Conservation (phyloP, 1,284 basidiomycete genomes). For the Sporisorium scitamineum region DNA sequence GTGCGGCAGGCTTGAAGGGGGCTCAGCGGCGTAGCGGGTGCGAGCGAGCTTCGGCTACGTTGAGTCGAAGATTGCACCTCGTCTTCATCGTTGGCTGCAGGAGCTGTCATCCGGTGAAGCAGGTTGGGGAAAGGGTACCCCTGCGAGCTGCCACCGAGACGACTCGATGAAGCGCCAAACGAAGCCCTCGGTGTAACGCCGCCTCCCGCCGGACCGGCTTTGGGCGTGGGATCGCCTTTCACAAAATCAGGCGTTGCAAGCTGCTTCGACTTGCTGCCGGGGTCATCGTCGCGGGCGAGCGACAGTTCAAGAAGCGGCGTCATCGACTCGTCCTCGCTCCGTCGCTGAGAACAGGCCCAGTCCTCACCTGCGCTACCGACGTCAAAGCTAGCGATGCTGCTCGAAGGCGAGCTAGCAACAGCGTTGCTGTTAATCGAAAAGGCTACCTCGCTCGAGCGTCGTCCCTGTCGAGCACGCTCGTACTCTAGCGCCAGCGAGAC, state of each 20-base stretch:
- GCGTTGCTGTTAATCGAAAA: conserved; percentile 45
- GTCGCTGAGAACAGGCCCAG: neutral
- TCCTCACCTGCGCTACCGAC: neutral
- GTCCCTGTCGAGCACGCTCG: conserved; percentile 23
- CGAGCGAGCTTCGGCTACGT: neutral
- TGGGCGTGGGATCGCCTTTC: conserved; percentile 36
- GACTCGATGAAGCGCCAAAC: conserved; percentile 2
- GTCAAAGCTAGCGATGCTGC: conserved; percentile 41
- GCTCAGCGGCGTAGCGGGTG: conserved; percentile 26
- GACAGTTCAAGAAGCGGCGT: conserved; percentile 15
- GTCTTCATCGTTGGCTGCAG: neutral
- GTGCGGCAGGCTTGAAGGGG: conserved; percentile 23
- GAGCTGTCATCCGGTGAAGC: conserved; percentile 8
- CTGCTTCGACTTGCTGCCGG: neutral
- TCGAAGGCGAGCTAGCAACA: conserved; percentile 32
- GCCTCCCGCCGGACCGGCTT: conserved; percentile 13
- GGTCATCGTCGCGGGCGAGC: neutral
- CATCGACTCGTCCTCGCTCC: conserved; percentile 11
- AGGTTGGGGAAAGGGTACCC: conserved; percentile 39
- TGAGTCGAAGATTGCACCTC: neutral
- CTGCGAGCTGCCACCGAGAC: neutral
- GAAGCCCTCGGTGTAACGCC: conserved; percentile 31
- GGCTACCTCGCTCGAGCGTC: conserved; percentile 30
- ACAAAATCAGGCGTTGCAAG: conserved; percentile 11
- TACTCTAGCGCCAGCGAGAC: conserved; percentile 50